Base-by-base conservation (phyloP, 2,329 filamentous ascomycete species). In the Paramyrothecium sp. region DNA sequence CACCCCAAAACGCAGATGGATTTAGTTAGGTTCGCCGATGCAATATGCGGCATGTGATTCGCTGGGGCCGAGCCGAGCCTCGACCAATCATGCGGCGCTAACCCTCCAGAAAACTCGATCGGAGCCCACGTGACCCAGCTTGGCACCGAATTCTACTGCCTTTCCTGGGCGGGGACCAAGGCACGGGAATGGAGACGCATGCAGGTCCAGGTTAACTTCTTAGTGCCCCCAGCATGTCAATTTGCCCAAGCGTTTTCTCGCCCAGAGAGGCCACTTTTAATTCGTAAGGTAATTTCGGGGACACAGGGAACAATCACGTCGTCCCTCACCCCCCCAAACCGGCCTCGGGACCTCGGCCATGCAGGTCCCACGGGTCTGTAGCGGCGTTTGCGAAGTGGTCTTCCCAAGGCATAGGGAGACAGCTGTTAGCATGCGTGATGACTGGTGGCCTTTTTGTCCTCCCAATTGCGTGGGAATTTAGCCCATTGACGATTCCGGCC, bases 11-110 rank as follows among this genome's bases (percentile, higher is more conserved):
- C n/a, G 59, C 56, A 61, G 54, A 63, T 65, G 65, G 61, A 60
- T 19, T 46, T 46, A 13, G 33, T 47, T 38, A 38, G 3, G 30
- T 38, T 21, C 22, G 38, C 23, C 49, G n/a, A 34, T 22, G 54
- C 55, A 54, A n/a, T 41, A 52, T 21, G 38, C 56, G 63, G 60
- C 70, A 71, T 73, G 71, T 73, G 71, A 73, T 71, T 66, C 62
- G 65, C 65, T 65, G 65, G 61, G 51, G 50, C 53, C 46, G 17
- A 7, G 3, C 56, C 53, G 52, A 23, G 16, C 16, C 51, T 46
- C 48, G 53, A 54, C 65, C 67, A 68, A 67, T 69, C 53, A 62
- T 50, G 22, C 10, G 44, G 41, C 38, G 38, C 50, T 16, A 20
- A 11, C 41, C 34, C 56, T 61, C 57, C 46, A 46, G 17, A 41